phyloP scores from a whole-genome alignment of 176 grass and related monocot species.

The Triticum dicoccoides region DNA sequence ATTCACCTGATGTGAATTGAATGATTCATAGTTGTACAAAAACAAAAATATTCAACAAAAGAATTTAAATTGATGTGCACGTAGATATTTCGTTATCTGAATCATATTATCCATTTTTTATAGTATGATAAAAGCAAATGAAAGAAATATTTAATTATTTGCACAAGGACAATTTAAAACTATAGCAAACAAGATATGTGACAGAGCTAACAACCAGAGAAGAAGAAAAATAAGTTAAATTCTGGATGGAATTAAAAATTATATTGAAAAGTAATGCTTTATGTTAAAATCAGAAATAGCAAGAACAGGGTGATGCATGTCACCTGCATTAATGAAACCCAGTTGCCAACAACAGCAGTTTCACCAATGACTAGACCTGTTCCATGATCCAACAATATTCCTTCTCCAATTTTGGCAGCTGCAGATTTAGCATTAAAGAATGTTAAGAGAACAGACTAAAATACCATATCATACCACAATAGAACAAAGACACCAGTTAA shows the following conservation, averaged over 20 bases:
- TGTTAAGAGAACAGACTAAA: not conserved
- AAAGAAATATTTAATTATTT: not conserved
- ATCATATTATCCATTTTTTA: not conserved
- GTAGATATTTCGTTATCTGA: not conserved
- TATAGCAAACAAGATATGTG: not conserved
- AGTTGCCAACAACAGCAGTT: slow-evolving; percentile 97
- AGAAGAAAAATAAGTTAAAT: not conserved
- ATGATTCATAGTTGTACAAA: not conserved
- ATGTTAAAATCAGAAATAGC: not conserved
- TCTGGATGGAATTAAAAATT: not conserved
- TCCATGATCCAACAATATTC: slow-evolving; percentile 96
- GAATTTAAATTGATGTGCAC: not conserved
- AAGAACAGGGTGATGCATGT: not conserved
- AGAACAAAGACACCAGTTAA: not conserved
- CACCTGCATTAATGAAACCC: slow-evolving; percentile 99
- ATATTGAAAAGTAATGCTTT: not conserved
- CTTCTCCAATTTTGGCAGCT: slow-evolving; percentile 96
- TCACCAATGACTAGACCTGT: slow-evolving; percentile 97
- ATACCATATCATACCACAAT: not conserved
- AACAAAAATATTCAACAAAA: not conserved
- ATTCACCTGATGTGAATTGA: not conserved
- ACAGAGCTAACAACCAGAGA: not conserved
- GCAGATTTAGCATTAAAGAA: slow-evolving; percentile 37
- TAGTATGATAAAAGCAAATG: not conserved
- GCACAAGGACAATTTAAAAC: not conserved